Percentiles rank a stretch among this genome's conserved stretches.
Evolutionary conservation across 208 protist species (phyloP).

Genomic region (Crithidia sp.): DNA sequence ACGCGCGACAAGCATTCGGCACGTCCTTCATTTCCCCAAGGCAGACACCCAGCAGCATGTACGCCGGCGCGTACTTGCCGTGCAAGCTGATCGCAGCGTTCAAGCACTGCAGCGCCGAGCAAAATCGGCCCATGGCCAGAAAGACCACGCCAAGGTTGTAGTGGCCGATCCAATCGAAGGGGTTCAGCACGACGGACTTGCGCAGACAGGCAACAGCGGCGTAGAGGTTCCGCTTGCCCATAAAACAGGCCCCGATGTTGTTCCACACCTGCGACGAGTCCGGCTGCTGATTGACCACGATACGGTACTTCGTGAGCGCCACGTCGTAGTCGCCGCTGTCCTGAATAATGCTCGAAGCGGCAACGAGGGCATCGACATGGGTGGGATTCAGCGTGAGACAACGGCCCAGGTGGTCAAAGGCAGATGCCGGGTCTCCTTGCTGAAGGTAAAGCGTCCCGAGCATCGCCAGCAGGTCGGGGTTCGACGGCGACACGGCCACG

Average conservation of each 20-base stretch:
- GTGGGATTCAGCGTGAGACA: conserved; percentile 91
- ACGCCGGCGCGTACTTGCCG: conserved; percentile 70
- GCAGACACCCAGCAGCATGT: conserved; percentile 95
- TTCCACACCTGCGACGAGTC: conserved; percentile 97
- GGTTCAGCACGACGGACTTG: conserved; percentile 91
- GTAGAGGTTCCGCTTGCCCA: conserved; percentile 92
- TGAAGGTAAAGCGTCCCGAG: conserved; percentile 93
- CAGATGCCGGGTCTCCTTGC: conserved; percentile 70
- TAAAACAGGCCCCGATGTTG: conserved; percentile 98
- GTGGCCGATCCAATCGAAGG: conserved; percentile 96
- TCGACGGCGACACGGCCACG: conserved; percentile 89
- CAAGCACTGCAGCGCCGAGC: conserved; percentile 96
- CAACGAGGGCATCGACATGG: conserved; percentile 92
- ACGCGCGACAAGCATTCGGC: conserved; percentile 94
- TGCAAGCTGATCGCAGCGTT: conserved; percentile 92
- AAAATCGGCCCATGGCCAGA: conserved; percentile 89
- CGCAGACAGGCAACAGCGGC: conserved; percentile 96
- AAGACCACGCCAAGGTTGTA: conserved; percentile 96
- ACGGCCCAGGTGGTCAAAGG: conserved; percentile 92
- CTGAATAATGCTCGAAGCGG: conserved; percentile 95
- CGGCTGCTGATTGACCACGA: conserved; percentile 86
- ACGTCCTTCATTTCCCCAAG: conserved; percentile 94
- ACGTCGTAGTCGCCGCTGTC: conserved; percentile 95
- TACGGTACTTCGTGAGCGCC: conserved; percentile 95
- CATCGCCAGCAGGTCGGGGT: conserved; percentile 92